Conservation (phyloP, 495 filamentous ascomycete genomes). For the Pyrenopolyporus hunteri region DNA sequence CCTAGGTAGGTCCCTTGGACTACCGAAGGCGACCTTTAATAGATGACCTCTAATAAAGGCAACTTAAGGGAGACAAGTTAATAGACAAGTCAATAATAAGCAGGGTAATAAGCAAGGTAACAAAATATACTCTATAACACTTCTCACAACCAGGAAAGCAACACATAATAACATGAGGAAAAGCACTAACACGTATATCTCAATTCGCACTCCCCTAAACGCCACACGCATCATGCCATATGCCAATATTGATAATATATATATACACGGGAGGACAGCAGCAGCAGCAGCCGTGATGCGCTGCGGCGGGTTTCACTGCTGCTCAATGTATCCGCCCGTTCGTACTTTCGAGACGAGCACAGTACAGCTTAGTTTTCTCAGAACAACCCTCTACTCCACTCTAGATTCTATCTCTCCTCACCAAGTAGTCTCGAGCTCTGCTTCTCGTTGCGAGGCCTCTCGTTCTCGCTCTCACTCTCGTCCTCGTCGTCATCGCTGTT, state of each 20-base stretch:
- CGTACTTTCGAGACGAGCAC: no score
- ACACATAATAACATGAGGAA: not conserved
- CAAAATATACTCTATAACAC: no score
- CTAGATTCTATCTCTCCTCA: slow-evolving; percentile 18
- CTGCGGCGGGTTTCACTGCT: slow-evolving; percentile 2
- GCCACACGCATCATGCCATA: slow-evolving; percentile 28
- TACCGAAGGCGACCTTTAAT: no score
- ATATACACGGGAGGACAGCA: slow-evolving; percentile 9
- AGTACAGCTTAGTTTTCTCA: not conserved
- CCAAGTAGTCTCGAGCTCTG: slow-evolving; percentile 26
- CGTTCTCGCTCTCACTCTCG: not conserved
- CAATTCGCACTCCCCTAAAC: slow-evolving; percentile 28
- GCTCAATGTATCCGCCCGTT: no score
- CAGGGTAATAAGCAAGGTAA: no score
- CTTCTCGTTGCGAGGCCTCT: slow-evolving; percentile 8
- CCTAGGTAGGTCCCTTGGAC: no score
- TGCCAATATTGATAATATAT: slow-evolving; percentile 24
- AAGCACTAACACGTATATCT: not conserved
- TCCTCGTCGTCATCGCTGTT: slow-evolving; percentile 12
- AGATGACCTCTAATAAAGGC: no score
- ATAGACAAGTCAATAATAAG: no score
- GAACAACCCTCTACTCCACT: not conserved
- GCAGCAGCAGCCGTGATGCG: not conserved
- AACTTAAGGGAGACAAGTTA: no score
- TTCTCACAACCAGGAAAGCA: no score